Conservation (phyloP, 2,329 filamentous ascomycete species). For the Plectosphaerella sp. region DNA sequence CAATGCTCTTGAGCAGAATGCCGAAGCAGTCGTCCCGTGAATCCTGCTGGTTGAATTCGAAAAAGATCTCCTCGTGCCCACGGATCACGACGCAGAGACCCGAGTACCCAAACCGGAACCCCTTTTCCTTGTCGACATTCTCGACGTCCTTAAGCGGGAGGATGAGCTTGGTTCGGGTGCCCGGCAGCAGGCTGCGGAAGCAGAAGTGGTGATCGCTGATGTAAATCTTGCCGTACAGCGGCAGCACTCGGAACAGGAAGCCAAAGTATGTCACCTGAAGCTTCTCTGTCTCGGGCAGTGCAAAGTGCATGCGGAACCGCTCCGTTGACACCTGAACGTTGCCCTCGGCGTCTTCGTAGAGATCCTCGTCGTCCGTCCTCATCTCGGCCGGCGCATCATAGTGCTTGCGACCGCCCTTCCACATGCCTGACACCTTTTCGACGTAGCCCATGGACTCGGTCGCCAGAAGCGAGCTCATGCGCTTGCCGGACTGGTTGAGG, state of each 20-base stretch:
- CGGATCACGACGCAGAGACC: conserved; percentile 90
- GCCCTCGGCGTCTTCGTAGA: conserved; percentile 55
- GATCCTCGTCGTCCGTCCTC: conserved; percentile 48
- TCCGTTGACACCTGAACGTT: conserved; percentile 66
- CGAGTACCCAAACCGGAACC: conserved; percentile 86
- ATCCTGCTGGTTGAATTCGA: conserved; percentile 78
- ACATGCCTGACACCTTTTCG: conserved; percentile 96
- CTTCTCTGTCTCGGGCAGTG: conserved; percentile 76
- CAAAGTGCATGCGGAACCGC: conserved; percentile 86
- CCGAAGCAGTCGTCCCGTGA: conserved; percentile 85
- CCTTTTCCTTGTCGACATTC: conserved; percentile 91
- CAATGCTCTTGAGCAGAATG: conserved; percentile 72
- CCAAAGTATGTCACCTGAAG: conserved; percentile 88
- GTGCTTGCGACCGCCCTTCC: conserved; percentile 85
- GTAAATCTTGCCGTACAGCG: conserved; percentile 95
- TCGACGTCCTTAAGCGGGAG: conserved; percentile 87
- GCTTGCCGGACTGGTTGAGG: conserved; percentile 71
- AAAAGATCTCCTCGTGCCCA: conserved; percentile 93
- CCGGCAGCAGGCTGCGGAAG: conserved; percentile 85
- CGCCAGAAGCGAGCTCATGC: conserved; percentile 77
- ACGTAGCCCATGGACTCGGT: conserved; percentile 95
- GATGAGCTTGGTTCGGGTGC: conserved; percentile 88
- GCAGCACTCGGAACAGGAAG: conserved; percentile 84
- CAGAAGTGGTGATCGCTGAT: conserved; percentile 84
- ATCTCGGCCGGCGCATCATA: conserved; percentile 63